Evolutionary conservation across 73 alveolate genomes (phyloP).

Genomic region (Breviolum minutum): DNA sequence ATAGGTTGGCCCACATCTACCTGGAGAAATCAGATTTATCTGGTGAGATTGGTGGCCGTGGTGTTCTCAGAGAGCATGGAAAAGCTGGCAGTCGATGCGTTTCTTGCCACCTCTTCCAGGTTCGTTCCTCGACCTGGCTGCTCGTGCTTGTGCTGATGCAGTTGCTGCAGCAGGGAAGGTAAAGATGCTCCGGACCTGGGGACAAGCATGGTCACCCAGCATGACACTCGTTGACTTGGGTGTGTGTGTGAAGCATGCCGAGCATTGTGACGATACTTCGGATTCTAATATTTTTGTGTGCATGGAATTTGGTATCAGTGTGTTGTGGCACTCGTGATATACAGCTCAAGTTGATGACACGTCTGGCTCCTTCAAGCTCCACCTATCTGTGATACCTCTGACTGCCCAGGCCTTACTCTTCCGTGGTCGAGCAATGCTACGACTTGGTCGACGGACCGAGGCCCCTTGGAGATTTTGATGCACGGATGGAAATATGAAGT

Average conservation of each 20-base stretch:
- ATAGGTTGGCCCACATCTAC: conserved; percentile 90
- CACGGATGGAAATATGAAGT: too few species aligned
- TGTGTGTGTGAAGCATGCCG: too few species aligned
- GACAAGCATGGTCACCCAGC: conserved; percentile 48
- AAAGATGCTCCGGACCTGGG: conserved; percentile 93
- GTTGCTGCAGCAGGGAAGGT: conserved; percentile 88
- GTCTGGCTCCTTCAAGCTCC: too few species aligned
- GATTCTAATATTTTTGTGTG: too few species aligned
- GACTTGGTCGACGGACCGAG: conserved; percentile 82
- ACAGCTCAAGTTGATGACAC: too few species aligned
- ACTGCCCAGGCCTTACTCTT: conserved; percentile 46
- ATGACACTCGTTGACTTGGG: neutral
- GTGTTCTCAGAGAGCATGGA: neutral
- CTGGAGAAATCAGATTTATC: conserved; percentile 68
- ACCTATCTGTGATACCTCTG: neutral
- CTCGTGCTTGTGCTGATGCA: conserved; percentile 90
- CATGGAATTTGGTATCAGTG: too few species aligned
- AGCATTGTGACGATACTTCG: too few species aligned
- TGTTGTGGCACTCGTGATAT: too few species aligned
- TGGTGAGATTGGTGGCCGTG: conserved; percentile 39
- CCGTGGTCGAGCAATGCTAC: conserved; percentile 87
- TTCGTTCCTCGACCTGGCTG: conserved; percentile 67
- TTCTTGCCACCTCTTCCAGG: neutral
- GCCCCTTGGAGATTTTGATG: neutral
- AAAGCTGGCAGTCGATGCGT: neutral